A percentile compares a stretch with the other conserved stretches of the same genome.
Conservation (phyloP, 768 basidiomycete genomes). For the Crucibulum laeve region DNA sequence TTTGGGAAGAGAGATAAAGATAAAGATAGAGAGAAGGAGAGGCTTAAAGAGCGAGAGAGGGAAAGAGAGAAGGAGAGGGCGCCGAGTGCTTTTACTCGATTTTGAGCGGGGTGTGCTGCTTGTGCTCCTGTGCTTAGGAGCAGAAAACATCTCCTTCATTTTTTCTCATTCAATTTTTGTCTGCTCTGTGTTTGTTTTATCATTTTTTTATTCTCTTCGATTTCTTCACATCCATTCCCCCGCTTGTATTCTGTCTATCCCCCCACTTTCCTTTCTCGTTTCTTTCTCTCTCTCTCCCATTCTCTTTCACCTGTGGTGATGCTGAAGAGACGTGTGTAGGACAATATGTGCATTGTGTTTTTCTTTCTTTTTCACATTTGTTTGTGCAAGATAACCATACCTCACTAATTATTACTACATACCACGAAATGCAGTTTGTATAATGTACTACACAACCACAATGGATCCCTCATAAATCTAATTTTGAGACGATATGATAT, state of each 20-base stretch:
- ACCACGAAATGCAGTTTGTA: not conserved
- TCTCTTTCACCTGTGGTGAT: not conserved
- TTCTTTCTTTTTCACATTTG: not conserved
- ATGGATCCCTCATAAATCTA: too few relatives aligned
- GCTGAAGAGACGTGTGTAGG: not conserved
- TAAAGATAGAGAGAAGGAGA: constrained; percentile 39
- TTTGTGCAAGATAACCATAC: not conserved
- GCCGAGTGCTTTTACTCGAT: constrained; percentile 13
- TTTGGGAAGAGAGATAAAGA: constrained; percentile 56
- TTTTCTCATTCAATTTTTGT: not conserved
- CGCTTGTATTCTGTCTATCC: not conserved
- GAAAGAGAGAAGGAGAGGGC: constrained; percentile 19
- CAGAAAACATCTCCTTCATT: too few relatives aligned
- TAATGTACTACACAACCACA: not conserved
- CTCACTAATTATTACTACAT: constrained; percentile 2
- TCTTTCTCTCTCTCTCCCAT: not conserved
- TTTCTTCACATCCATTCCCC: not conserved
- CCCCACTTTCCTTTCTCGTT: not conserved
- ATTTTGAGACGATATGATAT: too few relatives aligned
- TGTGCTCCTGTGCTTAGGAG: too few relatives aligned
- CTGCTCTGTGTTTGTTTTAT: not conserved
- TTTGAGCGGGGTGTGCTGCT: too few relatives aligned
- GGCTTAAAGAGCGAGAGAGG: constrained; percentile 38
- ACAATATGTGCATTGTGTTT: not conserved
- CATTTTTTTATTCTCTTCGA: not conserved